Evolutionary conservation across 1,139 yeast genomes (phyloP).

Genomic region (Yamadazyma songkhlaensis): DNA sequence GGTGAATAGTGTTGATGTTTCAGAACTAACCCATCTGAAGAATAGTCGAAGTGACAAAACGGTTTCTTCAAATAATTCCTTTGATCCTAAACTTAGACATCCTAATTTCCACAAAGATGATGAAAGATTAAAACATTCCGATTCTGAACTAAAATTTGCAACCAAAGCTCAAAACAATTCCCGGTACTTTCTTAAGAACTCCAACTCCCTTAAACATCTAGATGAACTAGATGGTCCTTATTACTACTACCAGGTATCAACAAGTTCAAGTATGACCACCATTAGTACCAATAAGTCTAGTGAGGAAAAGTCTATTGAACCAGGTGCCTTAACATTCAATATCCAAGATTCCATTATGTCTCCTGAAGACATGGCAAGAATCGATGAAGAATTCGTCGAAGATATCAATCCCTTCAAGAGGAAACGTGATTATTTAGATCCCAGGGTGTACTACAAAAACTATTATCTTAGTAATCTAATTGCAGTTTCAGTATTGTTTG

Average conservation of each 20-base stretch:
- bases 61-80: background rate
- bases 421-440: conserved; percentile 14
- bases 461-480: conserved; percentile 12
- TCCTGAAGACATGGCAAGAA: conserved; percentile 10
- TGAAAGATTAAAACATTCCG: conserved; percentile 7
- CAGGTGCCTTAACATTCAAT: background rate
- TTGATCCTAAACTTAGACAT: conserved; percentile 7
- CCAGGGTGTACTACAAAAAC: conserved; percentile 10
- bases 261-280: conserved; percentile 1
- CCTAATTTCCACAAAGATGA: conserved; percentile 16
- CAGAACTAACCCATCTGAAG: background rate
- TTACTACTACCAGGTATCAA: conserved; percentile 13
- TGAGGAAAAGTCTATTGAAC: background rate
- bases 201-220: conserved; percentile 6
- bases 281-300: background rate
- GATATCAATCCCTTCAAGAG: conserved; percentile 12
- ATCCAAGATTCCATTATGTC: conserved; percentile 11
- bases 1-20: no score
- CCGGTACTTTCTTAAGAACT: conserved; percentile 13
- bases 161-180: conserved; percentile 13
- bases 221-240: conserved; percentile 14
- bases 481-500: conserved; percentile 12
- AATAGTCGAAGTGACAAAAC: no score
- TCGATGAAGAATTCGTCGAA: conserved; percentile 11
- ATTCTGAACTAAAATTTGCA: conserved; percentile 11